Percentiles rank a stretch among this genome's conserved stretches.
Evolutionary conservation across 768 basidiomycete species (phyloP).

Genomic region (Boletus reticulatus): DNA sequence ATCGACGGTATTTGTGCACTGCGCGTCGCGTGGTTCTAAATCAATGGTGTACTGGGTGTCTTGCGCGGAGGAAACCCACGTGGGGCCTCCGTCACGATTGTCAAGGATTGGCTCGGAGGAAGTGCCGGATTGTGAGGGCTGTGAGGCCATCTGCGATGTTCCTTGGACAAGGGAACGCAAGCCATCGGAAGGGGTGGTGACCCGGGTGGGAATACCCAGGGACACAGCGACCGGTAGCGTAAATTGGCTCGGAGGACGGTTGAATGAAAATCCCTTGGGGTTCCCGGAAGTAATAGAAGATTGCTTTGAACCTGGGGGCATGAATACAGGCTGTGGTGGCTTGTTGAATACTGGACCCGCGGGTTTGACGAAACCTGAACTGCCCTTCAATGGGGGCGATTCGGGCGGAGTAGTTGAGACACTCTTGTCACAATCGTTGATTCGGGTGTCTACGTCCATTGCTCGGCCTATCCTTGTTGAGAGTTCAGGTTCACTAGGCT

Average conservation of each 20-base stretch:
- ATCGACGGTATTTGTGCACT: slow-evolving; percentile 27
- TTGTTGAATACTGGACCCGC: slow-evolving; percentile 60
- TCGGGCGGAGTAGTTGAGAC: slow-evolving; percentile 56
- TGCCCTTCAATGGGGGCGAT: slow-evolving; percentile 44
- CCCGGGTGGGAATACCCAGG: slow-evolving; percentile 40
- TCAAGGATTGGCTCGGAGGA: slow-evolving; percentile 53
- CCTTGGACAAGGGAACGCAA: slow-evolving; percentile 22
- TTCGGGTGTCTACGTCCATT: slow-evolving; percentile 4
- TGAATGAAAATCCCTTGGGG: slow-evolving; percentile 34
- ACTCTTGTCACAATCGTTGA: slow-evolving; percentile 32
- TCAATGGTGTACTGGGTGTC: slow-evolving; percentile 51
- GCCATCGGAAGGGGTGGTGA: slow-evolving; percentile 26
- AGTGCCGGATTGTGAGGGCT: slow-evolving; percentile 54
- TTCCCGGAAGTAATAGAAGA: neutral
- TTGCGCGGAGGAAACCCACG: slow-evolving; percentile 62
- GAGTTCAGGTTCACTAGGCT: slow-evolving; percentile 8
- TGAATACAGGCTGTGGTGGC: slow-evolving; percentile 32
- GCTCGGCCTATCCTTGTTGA: slow-evolving; percentile 18
- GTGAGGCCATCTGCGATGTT: slow-evolving; percentile 40
- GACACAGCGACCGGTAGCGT: slow-evolving; percentile 45
- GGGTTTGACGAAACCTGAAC: slow-evolving; percentile 31
- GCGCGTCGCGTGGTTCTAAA: slow-evolving; percentile 32
- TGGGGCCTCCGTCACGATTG: slow-evolving; percentile 39
- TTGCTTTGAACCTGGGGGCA: slow-evolving; percentile 23
- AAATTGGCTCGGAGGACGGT: slow-evolving; percentile 38